Evolutionary conservation across 2,329 filamentous ascomycete genomes (phyloP).

Genomic region (Talaromyces sp.): DNA sequence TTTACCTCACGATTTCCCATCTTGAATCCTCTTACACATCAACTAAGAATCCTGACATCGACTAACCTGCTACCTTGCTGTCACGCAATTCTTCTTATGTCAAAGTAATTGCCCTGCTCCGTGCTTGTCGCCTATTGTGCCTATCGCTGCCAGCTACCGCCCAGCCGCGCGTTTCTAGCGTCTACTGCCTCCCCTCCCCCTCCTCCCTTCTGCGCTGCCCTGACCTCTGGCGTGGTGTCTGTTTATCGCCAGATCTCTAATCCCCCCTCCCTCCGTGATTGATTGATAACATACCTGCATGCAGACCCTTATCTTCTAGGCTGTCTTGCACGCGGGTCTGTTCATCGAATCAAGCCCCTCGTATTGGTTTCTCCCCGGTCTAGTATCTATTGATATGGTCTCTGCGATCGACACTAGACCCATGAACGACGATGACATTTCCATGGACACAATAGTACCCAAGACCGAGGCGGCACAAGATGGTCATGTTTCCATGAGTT

Average conservation of each 20-base stretch:
- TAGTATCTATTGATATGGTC: slow-evolving; percentile 36
- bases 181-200: slow-evolving; percentile 4
- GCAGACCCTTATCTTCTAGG: slow-evolving; percentile 3
- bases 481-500: slow-evolving; percentile 44
- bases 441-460: slow-evolving; percentile 40
- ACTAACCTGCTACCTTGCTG: slow-evolving; percentile 18
- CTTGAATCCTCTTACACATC: slow-evolving; percentile 19
- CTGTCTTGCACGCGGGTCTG: slow-evolving; percentile 6
- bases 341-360: not conserved
- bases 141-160: slow-evolving; percentile 33
- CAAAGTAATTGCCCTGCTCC: slow-evolving; percentile 26
- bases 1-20: slow-evolving; percentile 37
- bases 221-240: not conserved
- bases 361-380: not conserved
- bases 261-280: not conserved
- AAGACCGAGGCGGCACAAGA: slow-evolving; percentile 43
- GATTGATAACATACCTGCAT: slow-evolving; percentile 5
- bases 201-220: not conserved
- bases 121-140: slow-evolving; percentile 31
- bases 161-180: slow-evolving; percentile 36
- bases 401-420: slow-evolving; percentile 43
- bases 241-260: not conserved
- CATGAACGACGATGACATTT: slow-evolving; percentile 40
- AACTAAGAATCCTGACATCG: not conserved
- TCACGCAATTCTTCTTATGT: slow-evolving; percentile 40